Evolutionary conservation across 805 yeast species (phyloP).

Genomic region (Schwanniomyces vanrijiae): DNA sequence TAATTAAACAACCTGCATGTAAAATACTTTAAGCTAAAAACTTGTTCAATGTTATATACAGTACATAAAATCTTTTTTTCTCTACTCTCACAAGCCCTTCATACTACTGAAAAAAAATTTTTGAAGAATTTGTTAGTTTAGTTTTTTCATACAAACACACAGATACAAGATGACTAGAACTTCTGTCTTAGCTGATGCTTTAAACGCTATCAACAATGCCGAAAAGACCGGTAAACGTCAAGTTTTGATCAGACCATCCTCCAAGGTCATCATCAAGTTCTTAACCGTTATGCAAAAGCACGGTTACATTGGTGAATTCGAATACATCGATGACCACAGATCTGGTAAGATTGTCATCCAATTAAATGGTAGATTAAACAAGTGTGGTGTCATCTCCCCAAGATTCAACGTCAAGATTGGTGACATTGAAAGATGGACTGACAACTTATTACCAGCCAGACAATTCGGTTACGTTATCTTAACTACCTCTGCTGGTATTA

Average conservation of each 20-base stretch:
- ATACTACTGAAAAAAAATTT: neutral
- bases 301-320: slow-evolving; percentile 98
- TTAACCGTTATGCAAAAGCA: slow-evolving; percentile 96
- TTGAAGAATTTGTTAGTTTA: neutral
- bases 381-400: slow-evolving; percentile 98
- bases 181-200: slow-evolving; percentile 97
- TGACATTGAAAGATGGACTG: slow-evolving; percentile 98
- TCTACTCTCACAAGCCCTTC: neutral
- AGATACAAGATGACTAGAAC: slow-evolving; percentile 82
- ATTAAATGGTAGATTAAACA: slow-evolving; percentile 97
- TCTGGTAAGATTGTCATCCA: slow-evolving; percentile 96
- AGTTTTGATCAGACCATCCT: slow-evolving; percentile 96
- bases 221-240: slow-evolving; percentile 99
- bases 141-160: neutral
- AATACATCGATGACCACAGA: slow-evolving; percentile 98
- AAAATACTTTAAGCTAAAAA: neutral
- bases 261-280: slow-evolving; percentile 97
- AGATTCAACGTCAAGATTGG: slow-evolving; percentile 95
- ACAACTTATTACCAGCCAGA: slow-evolving; percentile 97
- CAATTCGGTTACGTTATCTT: slow-evolving; percentile 97
- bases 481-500: slow-evolving; percentile 98
- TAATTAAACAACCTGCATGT: neutral
- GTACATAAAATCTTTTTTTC: neutral
- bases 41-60: neutral
- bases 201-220: slow-evolving; percentile 97